Conservation (phyloP, 345 rosid genomes). For the Euclidium syriacum region DNA sequence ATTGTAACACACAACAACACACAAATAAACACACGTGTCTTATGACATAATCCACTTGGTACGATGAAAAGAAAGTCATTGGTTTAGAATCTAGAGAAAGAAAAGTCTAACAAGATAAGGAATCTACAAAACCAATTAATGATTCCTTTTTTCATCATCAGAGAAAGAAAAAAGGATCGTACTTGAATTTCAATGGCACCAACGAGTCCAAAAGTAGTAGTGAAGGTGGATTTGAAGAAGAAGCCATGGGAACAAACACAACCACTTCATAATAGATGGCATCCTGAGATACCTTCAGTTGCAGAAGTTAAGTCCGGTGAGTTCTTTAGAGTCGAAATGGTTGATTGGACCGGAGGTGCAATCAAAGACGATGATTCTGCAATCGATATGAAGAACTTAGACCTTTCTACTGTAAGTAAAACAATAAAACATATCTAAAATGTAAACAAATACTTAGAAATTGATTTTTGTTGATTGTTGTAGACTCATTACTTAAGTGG, state of each 20-base stretch:
- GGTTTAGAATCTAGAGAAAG: not conserved
- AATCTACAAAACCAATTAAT: slow-evolving; percentile 3
- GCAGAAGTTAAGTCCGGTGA: slow-evolving; percentile 45
- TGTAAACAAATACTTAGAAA: no score
- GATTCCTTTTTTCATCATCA: not conserved
- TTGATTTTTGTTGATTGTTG: slow-evolving; percentile 11
- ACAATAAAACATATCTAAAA: no score
- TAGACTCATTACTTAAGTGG: slow-evolving; percentile 83
- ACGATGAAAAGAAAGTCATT: not conserved
- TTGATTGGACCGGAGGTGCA: slow-evolving; percentile 62
- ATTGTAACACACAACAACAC: not conserved
- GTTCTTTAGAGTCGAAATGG: slow-evolving; percentile 60
- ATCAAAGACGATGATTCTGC: slow-evolving; percentile 62
- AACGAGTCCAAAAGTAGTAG: slow-evolving; percentile 44
- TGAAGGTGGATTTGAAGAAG: slow-evolving; percentile 60
- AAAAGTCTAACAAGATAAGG: slow-evolving; percentile 3
- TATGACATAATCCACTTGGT: slow-evolving; percentile 8
- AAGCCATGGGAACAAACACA: slow-evolving; percentile 61
- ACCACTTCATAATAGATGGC: slow-evolving; percentile 80
- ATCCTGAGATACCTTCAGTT: slow-evolving; percentile 58
- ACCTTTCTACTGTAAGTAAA: slow-evolving; percentile 57
- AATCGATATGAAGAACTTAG: slow-evolving; percentile 42
- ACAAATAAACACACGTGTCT: not conserved
- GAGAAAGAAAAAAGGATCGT: no score
- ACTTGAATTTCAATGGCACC: slow-evolving; percentile 46